Base-by-base conservation (phyloP, 1,139 yeast genomes). In the Hyphopichia pseudoburtonii region DNA sequence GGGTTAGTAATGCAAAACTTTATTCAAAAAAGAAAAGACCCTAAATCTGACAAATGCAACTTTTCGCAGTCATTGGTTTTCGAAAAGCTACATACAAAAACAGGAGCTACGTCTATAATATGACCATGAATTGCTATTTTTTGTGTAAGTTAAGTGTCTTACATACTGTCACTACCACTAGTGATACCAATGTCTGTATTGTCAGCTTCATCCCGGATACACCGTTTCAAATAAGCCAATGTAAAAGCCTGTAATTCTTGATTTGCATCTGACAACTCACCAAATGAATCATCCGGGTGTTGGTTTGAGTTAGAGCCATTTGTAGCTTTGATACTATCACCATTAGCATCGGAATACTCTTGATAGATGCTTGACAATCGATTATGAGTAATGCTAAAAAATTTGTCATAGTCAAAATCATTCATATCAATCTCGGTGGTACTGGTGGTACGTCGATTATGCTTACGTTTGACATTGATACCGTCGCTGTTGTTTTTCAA, bases 161-260 rank as follows among this genome's bases (percentile, higher is more conserved):
- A 21, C 9, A 21, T 21, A 21, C 23, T 21, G 23, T 10, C 23
- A 21, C 10, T 21, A 10, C 10, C 10, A 21, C 10, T 21, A 21
- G 7, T 21, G 7, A 21, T 7, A 7, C 7, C 10, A 7, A 21
- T 10, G 30, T 28, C 30, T 7, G 10, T 11, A 29, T 12, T 25
- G 6, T 29, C 33, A 12, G 15, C 33, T 3, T 45, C 54, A 11
- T 57, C 58, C 39, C 55, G 57, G 28, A 66, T 53, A 34, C 66
- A 51, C 39, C 50, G 56, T 34, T 72, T 50, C 35, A 70, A 54
- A 39, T 58, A 63, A 2, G 59, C 50, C 21, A 59, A 31, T 1
- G 68, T 54, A 38, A 64, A 62, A 17, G 47, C 51, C 39, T 57
- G 60, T 32, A 64, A 48, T 38, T 61, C 71, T 12, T 54, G 59